Evolutionary conservation across 371 early-diverging fungal genomes (phyloP).

Genomic region (Haplosporangium sp.): DNA sequence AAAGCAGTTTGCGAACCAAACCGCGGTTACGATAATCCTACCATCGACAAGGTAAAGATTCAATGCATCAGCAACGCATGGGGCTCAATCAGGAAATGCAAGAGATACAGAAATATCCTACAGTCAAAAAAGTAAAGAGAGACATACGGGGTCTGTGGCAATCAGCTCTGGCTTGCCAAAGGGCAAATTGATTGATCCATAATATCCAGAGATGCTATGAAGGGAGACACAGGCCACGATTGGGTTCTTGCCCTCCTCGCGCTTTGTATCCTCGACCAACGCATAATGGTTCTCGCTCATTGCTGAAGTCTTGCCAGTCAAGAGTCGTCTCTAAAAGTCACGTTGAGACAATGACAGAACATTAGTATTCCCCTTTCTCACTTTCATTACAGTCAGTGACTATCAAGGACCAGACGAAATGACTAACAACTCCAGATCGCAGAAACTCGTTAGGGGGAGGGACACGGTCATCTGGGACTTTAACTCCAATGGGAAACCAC

Average conservation of each 20-base stretch:
- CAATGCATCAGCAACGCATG: background rate
- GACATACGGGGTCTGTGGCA: conserved; percentile 33
- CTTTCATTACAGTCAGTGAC: background rate
- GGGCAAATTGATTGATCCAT: conserved; percentile 32
- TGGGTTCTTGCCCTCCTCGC: conserved; percentile 32
- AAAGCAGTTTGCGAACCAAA: conserved; percentile 22
- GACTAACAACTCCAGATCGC: conserved; percentile 20
- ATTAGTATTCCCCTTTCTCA: background rate
- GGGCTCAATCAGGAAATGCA: background rate
- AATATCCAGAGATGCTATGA: conserved; percentile 15
- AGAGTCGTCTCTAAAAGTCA: conserved; percentile 20
- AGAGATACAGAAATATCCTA: background rate
- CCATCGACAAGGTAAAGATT: too few species aligned
- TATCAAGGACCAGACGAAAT: background rate
- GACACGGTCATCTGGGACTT: conserved; percentile 12
- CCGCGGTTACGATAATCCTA: conserved; percentile 41
- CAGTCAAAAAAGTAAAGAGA: background rate
- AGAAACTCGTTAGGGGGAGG: conserved; percentile 25
- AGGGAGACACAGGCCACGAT: conserved; percentile 44
- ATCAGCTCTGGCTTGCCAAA: conserved; percentile 45
- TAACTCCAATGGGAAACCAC: conserved; percentile 36
- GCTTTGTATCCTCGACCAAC: conserved; percentile 38
- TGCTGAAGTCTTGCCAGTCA: conserved; percentile 21
- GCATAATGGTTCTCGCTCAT: conserved; percentile 45
- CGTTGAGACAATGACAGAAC: background rate